Evolutionary conservation across 257 asterid genomes (phyloP).

Genomic region (Marsdenia floribunda): DNA sequence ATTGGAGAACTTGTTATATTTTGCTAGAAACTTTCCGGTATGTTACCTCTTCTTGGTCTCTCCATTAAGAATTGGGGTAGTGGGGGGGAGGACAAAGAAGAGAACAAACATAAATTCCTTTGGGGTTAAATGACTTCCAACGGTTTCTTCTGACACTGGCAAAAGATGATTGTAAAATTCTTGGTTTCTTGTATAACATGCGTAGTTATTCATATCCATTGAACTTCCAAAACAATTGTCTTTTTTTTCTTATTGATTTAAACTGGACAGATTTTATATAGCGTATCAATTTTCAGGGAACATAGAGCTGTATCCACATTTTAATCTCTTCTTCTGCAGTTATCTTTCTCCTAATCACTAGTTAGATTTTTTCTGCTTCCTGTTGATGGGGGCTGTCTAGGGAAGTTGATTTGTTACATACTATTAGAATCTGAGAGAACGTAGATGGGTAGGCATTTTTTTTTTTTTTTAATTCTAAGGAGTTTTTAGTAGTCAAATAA

Average conservation of each 20-base stretch:
- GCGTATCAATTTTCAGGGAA: background rate
- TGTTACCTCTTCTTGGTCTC: constrained; percentile 22
- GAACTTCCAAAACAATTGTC: background rate
- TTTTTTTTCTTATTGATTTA: background rate
- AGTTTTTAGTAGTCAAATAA: background rate
- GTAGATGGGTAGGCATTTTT: background rate
- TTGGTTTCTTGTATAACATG: background rate
- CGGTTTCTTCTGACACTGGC: background rate
- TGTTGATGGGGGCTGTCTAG: background rate
- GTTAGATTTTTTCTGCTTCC: background rate
- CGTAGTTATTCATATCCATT: background rate
- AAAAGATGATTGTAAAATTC: background rate
- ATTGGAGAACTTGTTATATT: constrained; percentile 85
- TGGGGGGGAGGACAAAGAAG: background rate
- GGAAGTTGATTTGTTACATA: background rate
- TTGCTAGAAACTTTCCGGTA: constrained; percentile 85
- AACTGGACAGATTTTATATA: background rate
- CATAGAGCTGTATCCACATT: background rate
- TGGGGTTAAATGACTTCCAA: background rate
- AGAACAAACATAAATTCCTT: background rate
- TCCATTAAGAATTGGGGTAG: background rate
- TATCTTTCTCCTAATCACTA: background rate
- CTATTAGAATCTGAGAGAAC: background rate
- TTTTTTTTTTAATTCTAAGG: background rate
- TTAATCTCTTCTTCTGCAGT: background rate